phyloP scores from a whole-genome alignment of 768 basidiomycete genomes.

The Chlorophyllum brunneum region DNA sequence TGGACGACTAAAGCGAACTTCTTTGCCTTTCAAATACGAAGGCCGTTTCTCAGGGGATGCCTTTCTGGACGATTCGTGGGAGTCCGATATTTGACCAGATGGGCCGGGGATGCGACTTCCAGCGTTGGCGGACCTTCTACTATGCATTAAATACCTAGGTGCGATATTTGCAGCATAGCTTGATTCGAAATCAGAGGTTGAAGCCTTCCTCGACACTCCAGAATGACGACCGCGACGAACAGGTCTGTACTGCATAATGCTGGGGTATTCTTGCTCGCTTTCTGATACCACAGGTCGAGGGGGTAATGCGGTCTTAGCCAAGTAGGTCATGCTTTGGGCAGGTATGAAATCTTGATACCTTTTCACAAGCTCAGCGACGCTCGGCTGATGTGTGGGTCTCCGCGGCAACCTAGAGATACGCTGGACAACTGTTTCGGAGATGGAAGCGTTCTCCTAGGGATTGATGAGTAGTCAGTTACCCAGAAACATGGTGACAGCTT shows the following conservation, averaged over 20 bases:
- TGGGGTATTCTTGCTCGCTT: conserved; percentile 69
- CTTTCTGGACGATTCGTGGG: conserved; percentile 58
- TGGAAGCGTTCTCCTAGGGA: not conserved
- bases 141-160: conserved; percentile 62
- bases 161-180: conserved; percentile 93
- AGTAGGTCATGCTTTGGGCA: conserved; percentile 65
- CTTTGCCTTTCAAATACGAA: conserved; percentile 30
- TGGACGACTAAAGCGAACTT: conserved; percentile 40
- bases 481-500: not conserved
- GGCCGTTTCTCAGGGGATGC: conserved; percentile 73
- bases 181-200: conserved; percentile 84
- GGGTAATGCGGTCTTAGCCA: conserved; percentile 66
- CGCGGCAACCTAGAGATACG: conserved; percentile 60
- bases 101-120: conserved; percentile 54
- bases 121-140: conserved; percentile 40
- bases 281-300: conserved; percentile 65
- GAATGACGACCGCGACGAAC: conserved; percentile 47
- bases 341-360: conserved; percentile 79
- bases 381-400: conserved; percentile 49
- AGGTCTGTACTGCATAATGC: conserved; percentile 33
- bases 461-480: not conserved
- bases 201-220: conserved; percentile 41
- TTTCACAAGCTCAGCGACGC: conserved; percentile 82
- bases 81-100: conserved; percentile 44
- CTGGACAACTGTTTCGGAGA: conserved; percentile 21